Evolutionary conservation across 75 land plant species (phyloP), one percentile per base, ranked within the genome.

Genomic region (Ceratopteris richardii): DNA sequence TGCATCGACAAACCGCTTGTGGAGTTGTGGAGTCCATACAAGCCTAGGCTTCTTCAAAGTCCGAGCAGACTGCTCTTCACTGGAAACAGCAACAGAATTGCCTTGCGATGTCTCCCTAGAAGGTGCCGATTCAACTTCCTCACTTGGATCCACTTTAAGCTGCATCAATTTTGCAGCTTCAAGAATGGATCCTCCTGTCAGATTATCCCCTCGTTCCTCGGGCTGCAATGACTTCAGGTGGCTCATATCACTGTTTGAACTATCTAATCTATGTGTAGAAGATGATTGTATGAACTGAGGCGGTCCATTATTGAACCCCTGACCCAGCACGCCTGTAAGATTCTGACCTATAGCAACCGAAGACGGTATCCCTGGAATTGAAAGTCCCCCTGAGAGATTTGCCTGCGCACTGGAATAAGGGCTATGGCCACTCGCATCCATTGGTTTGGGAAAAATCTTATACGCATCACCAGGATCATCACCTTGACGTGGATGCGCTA

Each of bases 1-100:
- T 20, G 92, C 96, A 17, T 90, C 94, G 31, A 90, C 96, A 57
- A 90, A 90, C 5, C 96, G 56, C 76, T 77, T 87, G 72, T 90
- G 96, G 25, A 90, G 77, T 72, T 90, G 88, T 27, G 96, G 94
- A n/a, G 96, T 87, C 96, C 96, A 90, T 39, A 90, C 93, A 30
- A 87, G 64, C 24, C 96, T 63, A 42, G 88, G 83, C 74, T 83
- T 54, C 68, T 88, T 88, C 57, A 74, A 31, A 2, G 80, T 66
- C 69, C 79, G 55, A 20, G 81, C 87, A 1, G 74, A 66, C 18
- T 37, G 59, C 25, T 78, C 82, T 17, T 75, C 75, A 51, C 13
- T 46, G 16, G 69, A 71, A 50, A 67, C 65, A 41, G 64, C 68
- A 28, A 23, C 41, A 9, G 29, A 69, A 31, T 44, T 74, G 40